Evolutionary conservation across 192 early-diverging fungal genomes (phyloP).

Genomic region (Kickxella alabastrina): DNA sequence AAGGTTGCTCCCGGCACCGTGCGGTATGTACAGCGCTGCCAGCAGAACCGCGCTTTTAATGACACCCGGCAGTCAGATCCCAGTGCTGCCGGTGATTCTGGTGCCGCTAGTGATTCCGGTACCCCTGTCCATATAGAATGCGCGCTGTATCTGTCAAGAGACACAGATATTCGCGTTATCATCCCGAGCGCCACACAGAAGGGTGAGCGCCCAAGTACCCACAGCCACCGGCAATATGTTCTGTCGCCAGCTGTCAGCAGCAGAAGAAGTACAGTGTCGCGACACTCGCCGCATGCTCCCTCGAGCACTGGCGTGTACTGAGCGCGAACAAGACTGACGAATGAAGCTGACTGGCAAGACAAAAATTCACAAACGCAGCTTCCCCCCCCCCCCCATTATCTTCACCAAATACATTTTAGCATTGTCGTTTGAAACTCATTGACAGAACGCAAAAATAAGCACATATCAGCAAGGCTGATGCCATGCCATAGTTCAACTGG

Average conservation of each 20-base stretch:
- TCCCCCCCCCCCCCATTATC: no score
- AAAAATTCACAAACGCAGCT: no score
- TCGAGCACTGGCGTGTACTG: constrained; percentile 54
- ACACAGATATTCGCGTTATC: constrained; percentile 13
- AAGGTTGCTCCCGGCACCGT: constrained; percentile 6
- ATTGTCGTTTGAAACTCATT: no score
- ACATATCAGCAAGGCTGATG: no score
- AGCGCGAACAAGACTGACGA: not conserved
- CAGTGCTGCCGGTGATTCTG: no score
- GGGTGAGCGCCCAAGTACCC: constrained; percentile 50
- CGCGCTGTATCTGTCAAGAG: constrained; percentile 15
- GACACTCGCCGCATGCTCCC: constrained; percentile 56
- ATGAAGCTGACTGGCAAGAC: not conserved
- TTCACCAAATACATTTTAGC: no score
- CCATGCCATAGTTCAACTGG: no score
- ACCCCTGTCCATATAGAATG: constrained; percentile 13
- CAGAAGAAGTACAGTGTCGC: constrained; percentile 58
- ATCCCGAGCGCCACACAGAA: constrained; percentile 15
- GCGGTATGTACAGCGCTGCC: constrained; percentile 27
- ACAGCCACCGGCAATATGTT: constrained; percentile 45
- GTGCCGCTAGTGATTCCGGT: no score
- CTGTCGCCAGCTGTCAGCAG: constrained; percentile 45
- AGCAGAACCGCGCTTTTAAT: not conserved
- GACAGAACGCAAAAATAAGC: no score
- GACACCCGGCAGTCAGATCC: no score